Evolutionary conservation across 2,329 filamentous ascomycete species (phyloP).

Genomic region (Fusarium albidum): DNA sequence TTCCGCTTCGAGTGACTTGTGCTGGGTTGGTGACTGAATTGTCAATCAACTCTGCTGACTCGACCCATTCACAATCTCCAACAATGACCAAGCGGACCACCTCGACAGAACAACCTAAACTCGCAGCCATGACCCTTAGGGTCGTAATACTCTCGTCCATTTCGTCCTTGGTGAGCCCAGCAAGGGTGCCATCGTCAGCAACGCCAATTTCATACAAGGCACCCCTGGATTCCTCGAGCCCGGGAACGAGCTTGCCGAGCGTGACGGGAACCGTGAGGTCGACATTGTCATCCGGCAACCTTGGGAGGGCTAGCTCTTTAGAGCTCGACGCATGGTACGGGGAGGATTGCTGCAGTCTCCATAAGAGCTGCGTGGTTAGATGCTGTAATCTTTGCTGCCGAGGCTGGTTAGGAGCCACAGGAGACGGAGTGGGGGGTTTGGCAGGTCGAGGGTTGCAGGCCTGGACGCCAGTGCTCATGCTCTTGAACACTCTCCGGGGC

Average conservation of each 20-base stretch:
- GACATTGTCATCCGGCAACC: conserved; percentile 71
- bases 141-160: conserved; percentile 90
- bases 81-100: conserved; percentile 84
- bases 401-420: conserved; percentile 67
- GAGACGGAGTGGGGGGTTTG: conserved; percentile 40
- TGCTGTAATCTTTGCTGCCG: conserved; percentile 88
- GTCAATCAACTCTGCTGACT: conserved; percentile 48
- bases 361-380: conserved; percentile 92
- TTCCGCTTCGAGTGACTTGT: conserved; percentile 50
- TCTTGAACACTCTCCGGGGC: conserved; percentile 76
- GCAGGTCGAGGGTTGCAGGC: conserved; percentile 20
- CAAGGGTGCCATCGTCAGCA: conserved; percentile 89
- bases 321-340: conserved; percentile 86
- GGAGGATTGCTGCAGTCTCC: conserved; percentile 94
- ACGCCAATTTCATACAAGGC: conserved; percentile 97
- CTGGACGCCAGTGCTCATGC: conserved; percentile 67
- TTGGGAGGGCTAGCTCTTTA: conserved; percentile 77
- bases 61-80: conserved; percentile 81
- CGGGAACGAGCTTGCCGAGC: conserved; percentile 71
- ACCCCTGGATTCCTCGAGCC: conserved; percentile 90
- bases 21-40: conserved; percentile 33
- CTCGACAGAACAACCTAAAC: conserved; percentile 85
- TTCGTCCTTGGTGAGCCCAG: conserved; percentile 89
- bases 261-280: conserved; percentile 56
- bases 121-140: conserved; percentile 88